A percentile compares a stretch with the other conserved stretches of the same genome.
These are phyloP conservation scores for Paecilomyces dactylethromorphus DNA, from an alignment of 2,329 filamentous ascomycete genomes.

Conservation along the genomic window DNA sequence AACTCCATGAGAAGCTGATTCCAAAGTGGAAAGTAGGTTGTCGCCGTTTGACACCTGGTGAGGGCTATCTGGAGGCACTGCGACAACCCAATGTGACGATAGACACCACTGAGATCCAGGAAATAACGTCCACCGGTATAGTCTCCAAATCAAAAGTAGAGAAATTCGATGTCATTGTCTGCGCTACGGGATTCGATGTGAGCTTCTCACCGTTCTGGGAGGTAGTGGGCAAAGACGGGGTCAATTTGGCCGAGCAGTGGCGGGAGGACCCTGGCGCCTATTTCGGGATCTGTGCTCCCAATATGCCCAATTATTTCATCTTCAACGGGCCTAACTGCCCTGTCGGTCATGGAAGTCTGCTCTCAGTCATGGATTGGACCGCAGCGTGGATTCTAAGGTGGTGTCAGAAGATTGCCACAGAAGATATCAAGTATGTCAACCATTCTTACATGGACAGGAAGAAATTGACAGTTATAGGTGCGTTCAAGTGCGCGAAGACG, in stretches of 20 bases:
- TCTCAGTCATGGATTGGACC: constrained; percentile 12
- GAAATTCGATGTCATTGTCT: constrained; percentile 22
- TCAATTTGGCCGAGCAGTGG: constrained; percentile 22
- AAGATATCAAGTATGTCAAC: constrained; percentile 22
- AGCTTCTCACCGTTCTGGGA: constrained; percentile 19
- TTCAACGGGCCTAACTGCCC: constrained; percentile 23
- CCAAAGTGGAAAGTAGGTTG: constrained; percentile 31
- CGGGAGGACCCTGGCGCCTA: constrained; percentile 17
- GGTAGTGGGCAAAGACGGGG: constrained; percentile 16
- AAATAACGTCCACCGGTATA: constrained; percentile 24
- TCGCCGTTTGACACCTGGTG: constrained; percentile 44
- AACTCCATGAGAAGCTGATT: background rate
- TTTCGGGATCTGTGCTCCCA: constrained; percentile 12
- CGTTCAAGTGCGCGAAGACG: constrained; percentile 17
- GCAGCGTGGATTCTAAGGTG: constrained; percentile 24
- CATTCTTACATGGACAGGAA: background rate
- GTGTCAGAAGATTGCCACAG: constrained; percentile 23
- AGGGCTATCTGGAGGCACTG: constrained; percentile 46
- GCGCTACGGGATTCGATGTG: constrained; percentile 28
- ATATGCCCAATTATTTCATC: constrained; percentile 28
- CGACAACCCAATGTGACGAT: constrained; percentile 30
- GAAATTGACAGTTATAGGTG: constrained; percentile 5
- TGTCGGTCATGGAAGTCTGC: constrained; percentile 20
- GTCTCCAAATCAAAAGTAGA: constrained; percentile 11
- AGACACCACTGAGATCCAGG: constrained; percentile 23